Base-by-base conservation (phyloP, 2,329 filamentous ascomycete genomes). In the Paracoccidioides brasiliensis region DNA sequence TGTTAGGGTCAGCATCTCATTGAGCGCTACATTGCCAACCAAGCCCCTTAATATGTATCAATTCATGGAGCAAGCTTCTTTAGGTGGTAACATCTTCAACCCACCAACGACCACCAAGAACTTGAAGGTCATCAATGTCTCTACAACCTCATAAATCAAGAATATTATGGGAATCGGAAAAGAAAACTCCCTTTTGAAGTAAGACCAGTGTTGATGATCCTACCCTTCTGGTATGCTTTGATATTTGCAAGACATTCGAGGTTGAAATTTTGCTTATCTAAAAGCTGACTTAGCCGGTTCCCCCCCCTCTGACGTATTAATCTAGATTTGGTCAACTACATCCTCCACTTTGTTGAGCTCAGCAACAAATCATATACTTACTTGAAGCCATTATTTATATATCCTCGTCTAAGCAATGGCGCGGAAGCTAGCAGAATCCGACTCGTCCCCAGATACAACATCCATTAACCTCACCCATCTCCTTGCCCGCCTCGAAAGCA, bases 401-500 rank as follows among this genome's bases (percentile, higher is more conserved):
- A 14, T 33, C 14, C 12, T n/a, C 12, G 6, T 35, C 30, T 48
- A 12, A n/a, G 50, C 38, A 37, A 62, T 62, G 61, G 57, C 55
- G 10, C 58, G 49, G 46, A 59, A 54, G 10, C 32, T 54, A 44
- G 43, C 54, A 12, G 57, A 61, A 9, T 48, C 33, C 28, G 56
- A 57, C 32, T 58, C 61, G 1, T 61, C 66, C 28, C 8, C 53
- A 12, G 65, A 70, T 40, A 60, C 66, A 41, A 64, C 65, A 30
- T 63, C 69, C n/a, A 64, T 75, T 43, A 73, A 69, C 51, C 64
- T 74, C 14, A 64, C 70, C 35, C 70, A 72, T 44, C 66, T 74
- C n/a, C 65, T 76, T 43, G 64, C 68, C 14, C 70, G 73, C 35
- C 67, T 75, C 30, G 72, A 72, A 57, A 64, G 71, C 56, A 72